Evolutionary conservation across 805 yeast genomes (phyloP).

Genomic region (Tetrapisispora pingtungensis): DNA sequence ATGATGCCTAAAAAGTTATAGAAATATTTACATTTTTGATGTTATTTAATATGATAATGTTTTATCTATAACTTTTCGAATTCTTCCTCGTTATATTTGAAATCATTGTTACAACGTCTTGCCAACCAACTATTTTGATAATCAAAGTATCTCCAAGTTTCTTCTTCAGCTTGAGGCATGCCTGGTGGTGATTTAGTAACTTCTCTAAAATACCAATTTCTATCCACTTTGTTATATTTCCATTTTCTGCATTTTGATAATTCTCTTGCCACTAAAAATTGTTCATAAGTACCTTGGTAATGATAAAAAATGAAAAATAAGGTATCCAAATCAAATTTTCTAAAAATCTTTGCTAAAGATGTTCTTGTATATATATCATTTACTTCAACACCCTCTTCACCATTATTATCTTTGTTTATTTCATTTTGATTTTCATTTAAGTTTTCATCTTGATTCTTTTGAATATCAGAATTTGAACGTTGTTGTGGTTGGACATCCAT

Average conservation of each 20-base stretch:
- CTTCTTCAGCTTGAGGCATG: conserved; percentile 43
- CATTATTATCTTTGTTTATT: conserved; percentile 4
- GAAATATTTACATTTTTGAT: neutral
- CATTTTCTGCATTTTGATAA: conserved; percentile 65
- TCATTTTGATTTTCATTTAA: neutral
- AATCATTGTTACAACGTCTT: conserved; percentile 34
- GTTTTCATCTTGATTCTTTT: conserved; percentile 1
- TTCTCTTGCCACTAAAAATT: conserved; percentile 72
- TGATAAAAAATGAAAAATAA: conserved; percentile 89
- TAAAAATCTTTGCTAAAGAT: conserved; percentile 48
- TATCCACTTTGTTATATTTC: conserved; percentile 41
- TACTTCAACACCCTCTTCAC: conserved; percentile 4
- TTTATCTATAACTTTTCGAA: conserved; percentile 31
- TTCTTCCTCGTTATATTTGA: conserved; percentile 36
- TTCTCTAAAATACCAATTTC: conserved; percentile 45
- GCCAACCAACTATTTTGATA: conserved; percentile 61
- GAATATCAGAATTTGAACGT: conserved; percentile 7
- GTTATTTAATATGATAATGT: neutral
- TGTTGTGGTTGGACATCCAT: conserved; percentile 7
- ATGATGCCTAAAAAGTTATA: neutral
- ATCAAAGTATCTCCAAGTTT: conserved; percentile 74
- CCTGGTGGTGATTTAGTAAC: conserved; percentile 74
- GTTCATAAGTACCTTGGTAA: conserved; percentile 58
- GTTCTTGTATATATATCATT: conserved; percentile 27
- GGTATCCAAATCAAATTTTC: conserved; percentile 76